Base-by-base conservation (phyloP, 108 stramenopile genomes). In the Aurantiochytrium sp. region DNA sequence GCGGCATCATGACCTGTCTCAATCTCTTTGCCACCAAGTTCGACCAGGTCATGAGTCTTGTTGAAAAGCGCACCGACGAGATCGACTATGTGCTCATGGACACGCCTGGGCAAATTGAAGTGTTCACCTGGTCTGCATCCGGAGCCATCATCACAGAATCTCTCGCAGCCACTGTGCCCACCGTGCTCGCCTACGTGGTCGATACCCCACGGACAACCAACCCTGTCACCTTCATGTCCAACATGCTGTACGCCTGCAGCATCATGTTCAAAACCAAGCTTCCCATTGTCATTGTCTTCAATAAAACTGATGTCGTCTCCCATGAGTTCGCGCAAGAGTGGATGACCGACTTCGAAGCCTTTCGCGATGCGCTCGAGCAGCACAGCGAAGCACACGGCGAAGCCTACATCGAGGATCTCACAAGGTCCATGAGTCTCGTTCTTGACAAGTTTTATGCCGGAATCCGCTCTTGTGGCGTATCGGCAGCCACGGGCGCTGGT, bases 101-200 rank as follows among this genome's bases (percentile, higher is more conserved):
- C 92, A 99, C 99, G 14, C 99, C 99, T 19, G 99, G 99, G 35
- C 98, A 99, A 93, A 99, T 99, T 89, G 99, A 99, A 93, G 97
- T 97, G 51, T 99, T 99, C 95, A 98, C 98, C 4, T 99, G 99
- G 99, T 96, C 96, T 53, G 99, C 99, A 5, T 98, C 97, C 14
- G 99, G 99, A 43, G 88, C 94, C 59, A 98, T 99, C 83, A 94
- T 99, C 58, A 96, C 97, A 42, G 97, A 98, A 76, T 92, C 97
- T 5, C 94, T 99, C 5, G 97, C 98, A 12, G 92, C 96, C 23
- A 90, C 98, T 19, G 97, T 98, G 92, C 98, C 99, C 53, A 99
- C 99, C 25, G 93, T 96, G 18, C 73, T 99, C 47, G 93, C 96
- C 28, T 99, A 97, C 90, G 97, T 99, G 8, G 95, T 98, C 25